Percentiles rank a stretch among this genome's conserved stretches.
Conservation (phyloP, 306 rosid genomes). For the Acacia melanoxylon region DNA sequence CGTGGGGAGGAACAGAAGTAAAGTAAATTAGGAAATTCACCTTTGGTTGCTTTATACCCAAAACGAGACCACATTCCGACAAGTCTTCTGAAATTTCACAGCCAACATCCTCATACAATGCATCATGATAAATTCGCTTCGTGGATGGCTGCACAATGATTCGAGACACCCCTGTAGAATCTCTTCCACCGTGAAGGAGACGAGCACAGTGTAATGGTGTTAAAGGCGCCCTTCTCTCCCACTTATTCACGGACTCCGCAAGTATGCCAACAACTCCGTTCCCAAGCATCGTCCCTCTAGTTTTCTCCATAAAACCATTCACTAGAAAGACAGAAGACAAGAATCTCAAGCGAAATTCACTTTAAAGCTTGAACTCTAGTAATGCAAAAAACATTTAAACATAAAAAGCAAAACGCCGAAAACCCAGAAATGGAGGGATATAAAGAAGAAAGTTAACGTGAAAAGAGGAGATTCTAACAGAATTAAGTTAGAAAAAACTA, state of each 20-base stretch:
- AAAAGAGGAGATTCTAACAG: background rate
- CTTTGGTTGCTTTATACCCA: constrained; percentile 91
- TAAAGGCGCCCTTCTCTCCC: constrained; percentile 94
- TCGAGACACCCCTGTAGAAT: constrained; percentile 56
- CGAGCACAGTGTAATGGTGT: constrained; percentile 92
- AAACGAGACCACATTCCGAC: constrained; percentile 79
- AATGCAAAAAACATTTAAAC: background rate
- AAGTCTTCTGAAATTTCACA: constrained; percentile 84
- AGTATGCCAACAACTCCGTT: constrained; percentile 91
- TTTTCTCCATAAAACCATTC: background rate
- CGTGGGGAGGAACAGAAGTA: background rate
- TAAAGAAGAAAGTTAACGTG: background rate
- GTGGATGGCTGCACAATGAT: constrained; percentile 89
- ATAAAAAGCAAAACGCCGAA: background rate
- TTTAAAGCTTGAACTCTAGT: background rate
- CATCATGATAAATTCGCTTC: constrained; percentile 78
- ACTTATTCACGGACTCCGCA: constrained; percentile 73
- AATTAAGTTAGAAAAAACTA: background rate
- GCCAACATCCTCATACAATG: constrained; percentile 81
- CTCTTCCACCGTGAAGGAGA: constrained; percentile 58
- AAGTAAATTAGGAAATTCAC: constrained; percentile 21
- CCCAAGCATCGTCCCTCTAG: constrained; percentile 60
- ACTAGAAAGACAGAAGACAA: background rate
- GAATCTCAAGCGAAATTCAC: background rate
- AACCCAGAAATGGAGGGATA: background rate